Conservation (phyloP, 2,329 filamentous ascomycete species). For the Coniochaeta prunicola region DNA sequence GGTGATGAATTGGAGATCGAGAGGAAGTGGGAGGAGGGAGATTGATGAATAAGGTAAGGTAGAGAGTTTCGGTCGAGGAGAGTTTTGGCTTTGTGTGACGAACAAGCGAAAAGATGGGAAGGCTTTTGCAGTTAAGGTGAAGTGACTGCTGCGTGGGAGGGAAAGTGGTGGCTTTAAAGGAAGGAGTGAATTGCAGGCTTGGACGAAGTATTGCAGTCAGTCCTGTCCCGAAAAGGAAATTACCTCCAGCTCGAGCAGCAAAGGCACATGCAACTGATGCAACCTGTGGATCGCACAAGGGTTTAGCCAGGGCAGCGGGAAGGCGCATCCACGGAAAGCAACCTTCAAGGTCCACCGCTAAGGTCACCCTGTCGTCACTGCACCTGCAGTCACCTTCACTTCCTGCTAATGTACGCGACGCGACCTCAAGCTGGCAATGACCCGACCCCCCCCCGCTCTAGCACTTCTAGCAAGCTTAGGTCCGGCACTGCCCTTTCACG, state of each 20-base stretch:
- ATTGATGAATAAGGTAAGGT: too few species aligned
- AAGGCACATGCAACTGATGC: not conserved
- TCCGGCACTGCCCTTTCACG: too few species aligned
- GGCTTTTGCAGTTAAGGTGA: not conserved
- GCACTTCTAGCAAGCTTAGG: too few species aligned
- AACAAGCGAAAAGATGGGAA: not conserved
- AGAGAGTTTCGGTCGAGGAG: not conserved
- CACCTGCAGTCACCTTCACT: not conserved
- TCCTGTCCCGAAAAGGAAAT: not conserved
- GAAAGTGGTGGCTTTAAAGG: not conserved
- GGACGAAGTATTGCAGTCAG: not conserved
- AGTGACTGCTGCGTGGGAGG: not conserved
- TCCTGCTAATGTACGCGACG: not conserved
- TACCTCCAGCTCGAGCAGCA: not conserved
- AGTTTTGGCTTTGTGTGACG: not conserved
- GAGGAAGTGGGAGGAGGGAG: not conserved
- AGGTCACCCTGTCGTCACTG: not conserved
- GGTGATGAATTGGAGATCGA: too few species aligned
- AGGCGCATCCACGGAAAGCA: not conserved
- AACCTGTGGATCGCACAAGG: not conserved
- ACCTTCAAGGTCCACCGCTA: not conserved
- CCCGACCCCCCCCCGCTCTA: too few species aligned
- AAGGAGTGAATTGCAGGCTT: not conserved
- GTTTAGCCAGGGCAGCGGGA: not conserved
- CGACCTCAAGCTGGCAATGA: too few species aligned